These are phyloP conservation scores for Cornus kousa DNA, from an alignment of 148 eudicot genomes.

Conservation along the genomic window DNA sequence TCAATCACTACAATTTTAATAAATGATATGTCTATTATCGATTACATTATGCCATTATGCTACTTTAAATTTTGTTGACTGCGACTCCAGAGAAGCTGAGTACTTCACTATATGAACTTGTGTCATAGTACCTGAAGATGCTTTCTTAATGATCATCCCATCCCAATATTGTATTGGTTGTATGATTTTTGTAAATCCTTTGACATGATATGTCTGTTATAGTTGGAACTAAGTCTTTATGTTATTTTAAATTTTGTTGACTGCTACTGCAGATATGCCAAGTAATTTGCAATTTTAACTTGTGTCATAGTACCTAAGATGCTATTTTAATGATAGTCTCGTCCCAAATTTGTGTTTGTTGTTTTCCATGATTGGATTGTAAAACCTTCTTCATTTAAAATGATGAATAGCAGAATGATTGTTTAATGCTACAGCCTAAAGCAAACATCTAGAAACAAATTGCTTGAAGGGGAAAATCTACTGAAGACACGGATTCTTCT, in stretches of 20 bases:
- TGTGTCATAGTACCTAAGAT: neutral
- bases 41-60: neutral
- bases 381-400: neutral
- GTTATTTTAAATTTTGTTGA: neutral
- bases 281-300: neutral
- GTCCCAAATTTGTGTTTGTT: constrained; percentile 1
- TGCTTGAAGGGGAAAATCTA: neutral
- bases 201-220: neutral
- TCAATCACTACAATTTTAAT: constrained; percentile 9
- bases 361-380: neutral
- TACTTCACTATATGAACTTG: neutral
- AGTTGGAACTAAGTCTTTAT: neutral
- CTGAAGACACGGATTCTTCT: neutral
- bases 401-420: neutral
- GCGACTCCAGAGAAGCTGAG: neutral
- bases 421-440: neutral
- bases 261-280: neutral
- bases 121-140: neutral
- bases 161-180: neutral
- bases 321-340: neutral
- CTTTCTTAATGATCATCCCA: neutral
- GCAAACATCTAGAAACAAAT: neutral
- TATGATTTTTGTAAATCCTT: too few species aligned
- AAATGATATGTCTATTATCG: neutral
- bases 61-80: constrained; percentile 3